phyloP scores from a whole-genome alignment of 2,329 filamentous ascomycete genomes.

The Periconia sp. region DNA sequence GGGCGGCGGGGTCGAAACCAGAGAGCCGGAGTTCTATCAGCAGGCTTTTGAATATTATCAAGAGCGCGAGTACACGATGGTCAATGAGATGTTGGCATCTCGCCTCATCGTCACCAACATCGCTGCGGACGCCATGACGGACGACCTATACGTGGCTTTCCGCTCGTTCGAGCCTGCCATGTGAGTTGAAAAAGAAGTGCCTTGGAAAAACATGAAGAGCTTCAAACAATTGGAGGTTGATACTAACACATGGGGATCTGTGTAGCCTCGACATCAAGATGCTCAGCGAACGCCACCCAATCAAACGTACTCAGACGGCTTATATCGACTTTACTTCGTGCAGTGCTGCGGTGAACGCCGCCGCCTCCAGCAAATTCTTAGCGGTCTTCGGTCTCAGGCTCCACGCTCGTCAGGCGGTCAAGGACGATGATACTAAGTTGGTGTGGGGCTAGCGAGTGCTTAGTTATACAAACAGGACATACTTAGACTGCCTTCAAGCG shows the following conservation, averaged over 20 bases:
- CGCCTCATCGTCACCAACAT: conserved; percentile 29
- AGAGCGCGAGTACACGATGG: conserved; percentile 7
- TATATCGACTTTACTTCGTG: conserved; percentile 23
- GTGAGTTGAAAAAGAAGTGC: conserved; percentile 12
- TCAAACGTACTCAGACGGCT: conserved; percentile 23
- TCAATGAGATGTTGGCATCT: conserved; percentile 12
- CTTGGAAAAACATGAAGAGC: background rate
- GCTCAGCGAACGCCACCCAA: conserved; percentile 16
- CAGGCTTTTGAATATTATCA: conserved; percentile 12
- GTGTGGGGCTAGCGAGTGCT: too few species aligned
- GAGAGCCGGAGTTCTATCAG: conserved; percentile 12
- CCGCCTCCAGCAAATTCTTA: too few species aligned
- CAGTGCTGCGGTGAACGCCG: conserved; percentile 7
- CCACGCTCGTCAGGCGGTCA: too few species aligned
- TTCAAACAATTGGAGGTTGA: background rate
- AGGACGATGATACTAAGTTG: too few species aligned
- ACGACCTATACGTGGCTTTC: conserved; percentile 20
- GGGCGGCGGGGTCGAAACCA: conserved; percentile 7
- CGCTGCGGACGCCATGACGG: conserved; percentile 21
- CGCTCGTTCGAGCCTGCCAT: conserved; percentile 12
- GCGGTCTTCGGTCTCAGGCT: conserved; percentile 15
- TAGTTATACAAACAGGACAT: too few species aligned
- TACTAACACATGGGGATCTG: background rate
- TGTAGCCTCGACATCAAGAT: conserved; percentile 21
- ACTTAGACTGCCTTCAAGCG: too few species aligned